Conservation (phyloP, 768 basidiomycete species). For the Phylloporus sp. region DNA sequence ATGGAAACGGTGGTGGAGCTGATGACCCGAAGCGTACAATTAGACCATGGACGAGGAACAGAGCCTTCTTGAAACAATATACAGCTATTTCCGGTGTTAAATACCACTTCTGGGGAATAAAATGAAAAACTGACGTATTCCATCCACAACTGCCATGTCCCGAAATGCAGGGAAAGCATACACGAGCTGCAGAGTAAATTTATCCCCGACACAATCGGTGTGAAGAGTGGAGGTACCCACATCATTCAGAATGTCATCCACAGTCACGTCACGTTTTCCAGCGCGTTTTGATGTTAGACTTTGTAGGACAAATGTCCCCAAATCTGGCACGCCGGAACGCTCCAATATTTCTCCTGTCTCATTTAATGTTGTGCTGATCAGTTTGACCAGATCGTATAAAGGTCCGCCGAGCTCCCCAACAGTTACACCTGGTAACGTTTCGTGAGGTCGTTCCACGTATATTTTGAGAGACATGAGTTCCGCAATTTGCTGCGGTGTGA, state of each 20-base stretch:
- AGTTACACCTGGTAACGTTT: conserved; percentile 60
- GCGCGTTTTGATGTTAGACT: conserved; percentile 46
- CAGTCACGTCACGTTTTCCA: conserved; percentile 32
- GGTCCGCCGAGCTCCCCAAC: conserved; percentile 77
- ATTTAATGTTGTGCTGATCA: conserved; percentile 59
- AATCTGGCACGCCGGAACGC: conserved; percentile 55
- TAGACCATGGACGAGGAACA: conserved; percentile 75
- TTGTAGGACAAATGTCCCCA: conserved; percentile 74
- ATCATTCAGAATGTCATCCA: conserved; percentile 61
- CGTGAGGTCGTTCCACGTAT: conserved; percentile 69
- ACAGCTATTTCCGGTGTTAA: conserved; percentile 45
- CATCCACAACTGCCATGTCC: conserved; percentile 69
- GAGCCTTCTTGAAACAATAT: conserved; percentile 87
- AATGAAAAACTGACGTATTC: conserved; percentile 44
- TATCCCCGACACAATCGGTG: conserved; percentile 1
- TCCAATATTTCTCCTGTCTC: conserved; percentile 70
- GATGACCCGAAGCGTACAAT: conserved; percentile 59
- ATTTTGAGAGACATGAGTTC: conserved; percentile 68
- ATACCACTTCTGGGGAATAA: neutral
- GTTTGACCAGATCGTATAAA: conserved; percentile 65
- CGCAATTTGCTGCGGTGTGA: conserved; percentile 57
- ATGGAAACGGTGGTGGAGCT: conserved; percentile 52
- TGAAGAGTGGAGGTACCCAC: conserved; percentile 37
- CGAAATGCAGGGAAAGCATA: conserved; percentile 76
- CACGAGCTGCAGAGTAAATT: conserved; percentile 51